Evolutionary conservation across 2,329 filamentous ascomycete genomes (phyloP), one percentile per base, ranked within the genome.

Genomic region (Tolypocladium pustulatum): DNA sequence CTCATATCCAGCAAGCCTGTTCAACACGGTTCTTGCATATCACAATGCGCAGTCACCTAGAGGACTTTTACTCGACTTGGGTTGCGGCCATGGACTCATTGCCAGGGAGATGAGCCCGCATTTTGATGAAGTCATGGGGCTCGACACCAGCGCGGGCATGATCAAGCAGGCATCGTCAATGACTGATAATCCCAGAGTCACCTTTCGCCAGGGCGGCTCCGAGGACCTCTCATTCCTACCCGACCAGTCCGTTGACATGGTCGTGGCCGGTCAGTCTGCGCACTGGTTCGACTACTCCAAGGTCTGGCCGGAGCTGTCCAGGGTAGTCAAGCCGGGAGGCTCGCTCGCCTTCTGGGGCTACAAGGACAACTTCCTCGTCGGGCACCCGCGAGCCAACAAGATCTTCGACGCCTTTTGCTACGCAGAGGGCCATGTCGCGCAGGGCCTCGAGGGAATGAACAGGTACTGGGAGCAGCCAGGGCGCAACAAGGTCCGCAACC

Each of bases 301-400:
- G 43, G 75, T 80, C 3, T 88, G 82, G 80, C 76, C 76, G 0
- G 79, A 82, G 65, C 67, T 87, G 59, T 72, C 72, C 12, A 75
- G 82, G 15, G 77, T 84, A 9, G 71, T 86, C 46, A 75, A 79
- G 55, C 68, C 69, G 2, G 81, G 81, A 17, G 84, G 83, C 20
- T 82, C 81, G 0, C 64, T 88, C n/a, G 83, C 83, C 0, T 84
- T 85, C 66, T 87, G 81, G 81, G 84, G 83, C 2, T 88, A 88
- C 69, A 84, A 82, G 65, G 85, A 88, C 69, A 83, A 81, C 65
- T 74, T 84, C 38, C 76, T 88, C 56, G 70, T 84, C 20, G 78
- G 81, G 27, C 76, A 76, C 62, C 77, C 80, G 8, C 65, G 66
- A 38, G 81, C 82, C 20, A 84, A 79, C 30, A 66, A 67, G 52